A percentile compares a stretch with the other conserved stretches of the same genome.
phyloP scores from a whole-genome alignment of 768 basidiomycete genomes.

The Naematelia aurantialba region DNA sequence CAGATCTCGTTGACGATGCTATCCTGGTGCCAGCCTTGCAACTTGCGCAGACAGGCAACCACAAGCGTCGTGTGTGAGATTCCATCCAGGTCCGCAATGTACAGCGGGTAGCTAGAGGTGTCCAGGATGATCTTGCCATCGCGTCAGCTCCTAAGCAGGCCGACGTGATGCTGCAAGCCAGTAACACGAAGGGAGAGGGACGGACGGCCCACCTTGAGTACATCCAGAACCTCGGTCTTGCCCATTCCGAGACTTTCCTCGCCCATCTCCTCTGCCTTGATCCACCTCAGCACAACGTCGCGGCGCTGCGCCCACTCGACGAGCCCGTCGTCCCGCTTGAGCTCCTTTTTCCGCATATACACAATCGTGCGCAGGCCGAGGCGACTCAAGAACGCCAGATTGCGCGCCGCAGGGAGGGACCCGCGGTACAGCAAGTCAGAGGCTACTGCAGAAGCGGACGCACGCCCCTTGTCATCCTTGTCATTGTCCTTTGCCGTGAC shows the following conservation, averaged over 20 bases:
- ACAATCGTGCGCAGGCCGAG: conserved; percentile 28
- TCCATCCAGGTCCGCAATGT: conserved; percentile 41
- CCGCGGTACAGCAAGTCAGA: conserved; percentile 35
- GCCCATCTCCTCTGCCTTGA: conserved; percentile 38
- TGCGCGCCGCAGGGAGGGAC: conserved; percentile 30
- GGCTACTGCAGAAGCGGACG: neutral
- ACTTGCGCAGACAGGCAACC: conserved; percentile 38
- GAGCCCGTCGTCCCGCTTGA: conserved; percentile 24
- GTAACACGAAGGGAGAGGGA: neutral
- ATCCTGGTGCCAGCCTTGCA: conserved; percentile 42
- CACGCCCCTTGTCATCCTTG: no score
- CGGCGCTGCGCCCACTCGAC: conserved; percentile 20
- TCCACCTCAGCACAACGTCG: conserved; percentile 32
- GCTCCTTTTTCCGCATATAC: conserved; percentile 23
- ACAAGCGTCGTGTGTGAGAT: conserved; percentile 43
- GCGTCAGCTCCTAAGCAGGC: no score
- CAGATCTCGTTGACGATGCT: conserved; percentile 37
- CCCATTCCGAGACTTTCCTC: conserved; percentile 43
- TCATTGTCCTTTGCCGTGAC: no score
- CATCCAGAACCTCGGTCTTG: conserved; percentile 31
- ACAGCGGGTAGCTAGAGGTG: conserved; percentile 34
- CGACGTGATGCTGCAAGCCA: no score
- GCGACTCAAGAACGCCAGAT: conserved; percentile 30
- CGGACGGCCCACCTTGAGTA: conserved; percentile 30
- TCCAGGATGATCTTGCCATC: conserved; percentile 33